Conservation (phyloP, 805 yeast species). For the Nakazawaea peltata region DNA sequence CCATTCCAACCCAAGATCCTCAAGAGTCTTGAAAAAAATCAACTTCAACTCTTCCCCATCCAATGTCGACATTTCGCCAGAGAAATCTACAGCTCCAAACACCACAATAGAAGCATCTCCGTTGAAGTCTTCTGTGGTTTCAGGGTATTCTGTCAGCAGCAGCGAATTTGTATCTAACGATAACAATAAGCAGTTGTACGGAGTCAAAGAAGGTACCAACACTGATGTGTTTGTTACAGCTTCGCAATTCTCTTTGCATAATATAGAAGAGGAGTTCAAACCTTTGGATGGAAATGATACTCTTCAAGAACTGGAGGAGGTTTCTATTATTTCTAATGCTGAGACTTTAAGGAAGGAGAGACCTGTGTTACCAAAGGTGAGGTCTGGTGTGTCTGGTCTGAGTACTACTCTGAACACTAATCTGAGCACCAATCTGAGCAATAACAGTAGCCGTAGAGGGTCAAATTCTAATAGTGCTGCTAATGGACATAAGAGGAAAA, state of each 20-base stretch:
- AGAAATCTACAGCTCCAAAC: not conserved
- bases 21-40: slow-evolving; percentile 8
- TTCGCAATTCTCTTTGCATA: slow-evolving; percentile 21
- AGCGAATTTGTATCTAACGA: slow-evolving; percentile 8
- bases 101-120: slow-evolving; percentile 2
- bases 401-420: not conserved
- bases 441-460: too few relatives aligned
- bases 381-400: not conserved
- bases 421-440: too few relatives aligned
- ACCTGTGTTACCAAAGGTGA: too few relatives aligned
- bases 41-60: slow-evolving; percentile 4
- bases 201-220: slow-evolving; percentile 18
- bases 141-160: slow-evolving; percentile 3
- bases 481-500: too few relatives aligned
- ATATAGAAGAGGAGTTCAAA: slow-evolving; percentile 8
- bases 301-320: not conserved
- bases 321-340: not conserved
- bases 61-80: slow-evolving; percentile 3
- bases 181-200: slow-evolving; percentile 15
- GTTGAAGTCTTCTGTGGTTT: slow-evolving; percentile 4
- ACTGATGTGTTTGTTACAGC: slow-evolving; percentile 31
- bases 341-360: not conserved
- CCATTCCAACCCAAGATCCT: not conserved
- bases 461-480: too few relatives aligned
- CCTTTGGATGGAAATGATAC: slow-evolving; percentile 1